Evolutionary conservation across 73 alveolate genomes (phyloP), one percentile per base, ranked within the genome.

Genomic region (Tetrahymena thermophila): DNA sequence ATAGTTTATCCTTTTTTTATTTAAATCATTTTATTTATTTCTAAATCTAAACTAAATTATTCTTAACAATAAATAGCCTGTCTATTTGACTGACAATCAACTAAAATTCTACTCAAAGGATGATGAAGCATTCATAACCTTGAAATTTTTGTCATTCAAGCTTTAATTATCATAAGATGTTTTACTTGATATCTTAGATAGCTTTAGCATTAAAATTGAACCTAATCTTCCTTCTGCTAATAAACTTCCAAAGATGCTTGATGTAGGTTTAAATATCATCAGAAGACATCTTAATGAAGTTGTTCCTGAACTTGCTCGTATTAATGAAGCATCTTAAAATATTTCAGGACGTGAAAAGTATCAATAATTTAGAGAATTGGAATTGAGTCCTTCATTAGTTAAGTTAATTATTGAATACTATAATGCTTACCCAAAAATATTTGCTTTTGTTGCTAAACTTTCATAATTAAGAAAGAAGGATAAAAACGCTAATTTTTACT

Each of bases 281-380:
- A 95, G 94, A 85, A 85, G 95, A 95, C 56, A 89, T 50, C 84
- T 43, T 15, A 95, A 95, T 95, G 37, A 50, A 93, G 56, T 95
- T 71, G 97, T 95, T 4, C 97, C 97, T 44, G 97, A 95, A 43
- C 85, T 95, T 55, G 97, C 94, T 3, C 83, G 95, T 85, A 85
- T 95, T 38, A 94, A 93, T 50, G 38, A 95, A 93, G 97, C 97
- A 55, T 83, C 93, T 42, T 43, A 85, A 35, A 55, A 95, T 95
- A 93, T 85, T 35, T 85, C 35, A 34, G 95, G 97, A 6, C 35
- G 93, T 40, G 85, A 57, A 23, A 95, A 95, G 58, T 95, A 95
- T 44, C 42, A 43, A 50, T 28, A 95, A 57, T 95, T 95, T 35
- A 37, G 56, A 35, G 94, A 95, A 42, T 85, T 95, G 35, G 97